Evolutionary conservation across 768 basidiomycete species (phyloP), one percentile per base, ranked within the genome.

Genomic region (Leccinum boreale): DNA sequence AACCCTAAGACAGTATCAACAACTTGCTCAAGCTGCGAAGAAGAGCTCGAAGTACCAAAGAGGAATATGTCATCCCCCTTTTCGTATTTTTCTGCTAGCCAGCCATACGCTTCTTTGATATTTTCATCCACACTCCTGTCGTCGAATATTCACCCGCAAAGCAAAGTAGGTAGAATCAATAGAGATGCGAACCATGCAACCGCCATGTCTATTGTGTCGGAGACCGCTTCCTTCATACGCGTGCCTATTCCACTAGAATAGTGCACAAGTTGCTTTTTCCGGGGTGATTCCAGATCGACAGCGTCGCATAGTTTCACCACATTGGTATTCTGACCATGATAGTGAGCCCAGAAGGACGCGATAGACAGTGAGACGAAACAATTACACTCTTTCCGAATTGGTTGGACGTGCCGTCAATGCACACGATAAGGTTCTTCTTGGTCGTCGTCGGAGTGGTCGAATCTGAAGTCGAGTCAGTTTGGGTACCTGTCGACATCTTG

Each of bases 161-260:
- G 47, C 7, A 26, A 24, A 15, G 2, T 12, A 28, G 15, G 17
- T 14, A 9, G 3, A 48, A 28, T 5, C 17, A 15, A 19, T 49
- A n/a, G 36, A 29, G 4, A n/a, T n/a, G 8, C 26, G 48, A n/a
- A 49, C 48, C 48, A 49, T 6, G 48, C 48, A 29, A 29, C 14
- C 10, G 28, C 28, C 48, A 49, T 11, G 28, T 49, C 44, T 21
- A 74, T 55, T 7, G 19, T 60, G 56, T 71, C 60, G 4, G 42
- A 56, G 15, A 58, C 31, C 1, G 45, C 60, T 21, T 24, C 33
- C 56, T 52, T 28, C 26, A 58, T 50, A 11, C 66, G 65, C 1
- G 74, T 75, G 3, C 73, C 72, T 19, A 74, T 71, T 6, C 73
- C 73, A 49, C 74, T 75, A 29, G 67, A 65, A 45, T 75, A 75